A percentile compares a stretch with the other conserved stretches of the same genome.
phyloP scores from a whole-genome alignment of 345 rosid genomes.

The Gossypium turneri region DNA sequence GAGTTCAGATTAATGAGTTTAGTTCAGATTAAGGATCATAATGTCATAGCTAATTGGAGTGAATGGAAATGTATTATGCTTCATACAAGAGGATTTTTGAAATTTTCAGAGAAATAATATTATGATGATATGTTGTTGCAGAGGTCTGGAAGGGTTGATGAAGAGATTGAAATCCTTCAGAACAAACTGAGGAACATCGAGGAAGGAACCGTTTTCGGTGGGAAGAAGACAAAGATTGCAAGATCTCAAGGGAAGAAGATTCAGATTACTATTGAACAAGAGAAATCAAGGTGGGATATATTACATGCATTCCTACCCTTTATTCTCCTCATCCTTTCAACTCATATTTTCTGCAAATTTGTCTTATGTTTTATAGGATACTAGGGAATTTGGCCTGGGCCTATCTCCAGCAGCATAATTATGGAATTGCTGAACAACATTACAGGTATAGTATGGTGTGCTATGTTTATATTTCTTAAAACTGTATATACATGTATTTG shows the following conservation, averaged over 20 bases:
- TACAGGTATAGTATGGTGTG: conserved; percentile 42
- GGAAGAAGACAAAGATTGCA: conserved; percentile 48
- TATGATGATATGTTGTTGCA: conserved; percentile 20
- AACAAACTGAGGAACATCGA: conserved; percentile 58
- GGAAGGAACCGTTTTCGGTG: conserved; percentile 49
- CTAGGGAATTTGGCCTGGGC: conserved; percentile 92
- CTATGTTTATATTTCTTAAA: background rate
- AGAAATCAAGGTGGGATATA: conserved; percentile 52
- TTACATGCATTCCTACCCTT: background rate
- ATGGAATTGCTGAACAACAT: conserved; percentile 66
- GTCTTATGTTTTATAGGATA: conserved; percentile 37
- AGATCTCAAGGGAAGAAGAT: conserved; percentile 73
- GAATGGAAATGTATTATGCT: background rate
- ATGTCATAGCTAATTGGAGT: background rate
- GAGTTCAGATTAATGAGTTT: background rate
- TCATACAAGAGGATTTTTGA: background rate
- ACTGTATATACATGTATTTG: background rate
- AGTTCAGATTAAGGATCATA: background rate
- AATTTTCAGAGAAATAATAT: background rate
- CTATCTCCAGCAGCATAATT: conserved; percentile 63
- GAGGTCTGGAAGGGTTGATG: conserved; percentile 79
- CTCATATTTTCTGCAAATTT: background rate
- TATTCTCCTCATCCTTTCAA: background rate
- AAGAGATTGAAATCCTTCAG: conserved; percentile 73
- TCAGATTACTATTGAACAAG: conserved; percentile 62